phyloP scores from a whole-genome alignment of 2,329 filamentous ascomycete genomes.

The Orbilia brochopaga region DNA sequence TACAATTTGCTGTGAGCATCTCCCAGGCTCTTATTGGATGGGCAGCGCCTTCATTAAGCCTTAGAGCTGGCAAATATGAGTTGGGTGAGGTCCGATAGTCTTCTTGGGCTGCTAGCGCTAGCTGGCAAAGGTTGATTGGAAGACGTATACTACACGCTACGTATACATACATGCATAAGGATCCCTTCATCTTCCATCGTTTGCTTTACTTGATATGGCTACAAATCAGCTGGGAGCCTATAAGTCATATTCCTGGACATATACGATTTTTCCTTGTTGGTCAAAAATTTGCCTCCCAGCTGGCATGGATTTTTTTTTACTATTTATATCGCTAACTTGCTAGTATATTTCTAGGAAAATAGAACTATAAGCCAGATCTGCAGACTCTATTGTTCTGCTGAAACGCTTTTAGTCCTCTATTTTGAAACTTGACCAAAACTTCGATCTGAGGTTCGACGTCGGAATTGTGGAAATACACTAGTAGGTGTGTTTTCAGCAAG shows the following conservation, averaged over 20 bases:
- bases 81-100: background rate
- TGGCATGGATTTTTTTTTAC: too few relatives aligned
- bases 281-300: too few relatives aligned
- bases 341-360: too few relatives aligned
- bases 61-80: slow-evolving; percentile 6
- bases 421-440: too few relatives aligned
- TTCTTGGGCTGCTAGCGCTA: slow-evolving; percentile 4
- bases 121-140: slow-evolving; percentile 8
- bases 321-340: too few relatives aligned
- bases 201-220: slow-evolving; percentile 2
- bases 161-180: slow-evolving; percentile 9
- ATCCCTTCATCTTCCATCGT: background rate
- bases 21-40: slow-evolving; percentile 3
- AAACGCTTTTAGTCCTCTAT: too few relatives aligned
- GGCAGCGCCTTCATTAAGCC: background rate
- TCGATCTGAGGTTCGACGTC: too few relatives aligned
- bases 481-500: background rate
- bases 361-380: too few relatives aligned
- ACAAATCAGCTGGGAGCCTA: background rate
- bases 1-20: slow-evolving; percentile 1
- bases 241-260: background rate
- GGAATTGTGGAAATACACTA: background rate
- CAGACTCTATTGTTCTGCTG: too few relatives aligned
- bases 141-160: background rate
- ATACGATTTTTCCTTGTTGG: background rate